Evolutionary conservation across 768 basidiomycete genomes (phyloP), one percentile per base, ranked within the genome.

Genomic region (Neoboletus subvelutipes): DNA sequence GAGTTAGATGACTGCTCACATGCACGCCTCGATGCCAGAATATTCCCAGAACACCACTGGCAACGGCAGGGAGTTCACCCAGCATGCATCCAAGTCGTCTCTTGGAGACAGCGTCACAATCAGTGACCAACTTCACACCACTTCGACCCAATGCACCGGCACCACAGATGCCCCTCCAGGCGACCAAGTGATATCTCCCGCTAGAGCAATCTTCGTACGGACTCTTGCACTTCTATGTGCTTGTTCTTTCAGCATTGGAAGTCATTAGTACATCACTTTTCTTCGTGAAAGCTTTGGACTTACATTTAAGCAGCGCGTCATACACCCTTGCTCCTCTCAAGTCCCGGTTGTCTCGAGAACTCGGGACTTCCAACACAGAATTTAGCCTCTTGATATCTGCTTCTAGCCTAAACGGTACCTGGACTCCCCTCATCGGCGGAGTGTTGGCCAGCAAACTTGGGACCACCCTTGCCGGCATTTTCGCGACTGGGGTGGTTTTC

Each of bases 291-390:
- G 20, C n/a, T 12, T 36, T 17, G 13, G 51, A 8, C 55, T 61
- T 17, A 62, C 48, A 10, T 31, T 36, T 12, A 46, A 18, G 10
- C 57, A 92, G 88, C 67, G 87, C 85, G 17, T 80, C 81, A 3
- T 86, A 92, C 64, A 83, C 88, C 7, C 80, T 94, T 3, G 89
- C 88, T 0, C 92, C 91, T 11, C 74, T 93, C 55, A 92, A 93
- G 72, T 86, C 83, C 42, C 77, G 83, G 20, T 73, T 90, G 8
- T 76, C 80, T 5, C 78, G 83, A 42, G 88, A 92, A 64, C 77
- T 91, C 47, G 85, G 86, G 45, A 87, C 88, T 1, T 82, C 87
- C 24, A 88, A 92, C 66, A 83, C 86, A 0, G 86, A 92, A 65
- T 92, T 88, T 71, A 84, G 86, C 43, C 77, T 92, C 40, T 75